Base-by-base conservation (phyloP, 192 early-diverging fungal genomes). In the Gaertneriomyces sp. region DNA sequence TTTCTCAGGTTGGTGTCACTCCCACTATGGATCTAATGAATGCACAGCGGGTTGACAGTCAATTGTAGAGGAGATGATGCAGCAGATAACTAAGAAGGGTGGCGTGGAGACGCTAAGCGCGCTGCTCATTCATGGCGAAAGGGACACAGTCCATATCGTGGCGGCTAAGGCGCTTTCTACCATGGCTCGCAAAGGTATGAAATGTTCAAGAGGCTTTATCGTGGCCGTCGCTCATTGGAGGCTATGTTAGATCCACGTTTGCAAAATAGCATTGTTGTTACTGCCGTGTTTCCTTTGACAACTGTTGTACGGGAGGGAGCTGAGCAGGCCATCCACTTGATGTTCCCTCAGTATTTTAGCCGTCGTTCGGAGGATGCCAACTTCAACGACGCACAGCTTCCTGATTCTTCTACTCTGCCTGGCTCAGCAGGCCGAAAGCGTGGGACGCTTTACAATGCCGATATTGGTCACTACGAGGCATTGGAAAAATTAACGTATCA, bases 61-160 rank as follows among this genome's bases (percentile, higher is more conserved):
- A 7, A n/a, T 76, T 68, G 11, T 6, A 12, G 63, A 59, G 73
- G 41, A 42, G 33, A 65, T 25, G 42, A 77, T 53, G 69, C 39
- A 76, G 20, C 45, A 12, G 54, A 56, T 56, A 38, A 39, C 54
- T 5, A 39, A 56, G 38, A 56, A 56, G 12, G 54, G 54, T 39
- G 39, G 70, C 20, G 56, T 78, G 33, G 69, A 72, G 46, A 40
- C 58, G 46, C 52, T 78, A 4, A 46, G 66, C 7, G 49, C 57
- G 7, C 42, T 70, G 47, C 42, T 73, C 19, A 20, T 76, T 4
- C 43, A 73, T 41, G 61, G 57, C 17, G 49, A 46, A 14, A 46
- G 60, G 42, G 74, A 79, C 43, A 76, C 69, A 51, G 45, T 75
- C n/a, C 66, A 72, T 61, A 79, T 56, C 14, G 78, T 77, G 4